phyloP scores from a whole-genome alignment of 1,139 yeast species.

The Hyphopichia khmerensis region DNA sequence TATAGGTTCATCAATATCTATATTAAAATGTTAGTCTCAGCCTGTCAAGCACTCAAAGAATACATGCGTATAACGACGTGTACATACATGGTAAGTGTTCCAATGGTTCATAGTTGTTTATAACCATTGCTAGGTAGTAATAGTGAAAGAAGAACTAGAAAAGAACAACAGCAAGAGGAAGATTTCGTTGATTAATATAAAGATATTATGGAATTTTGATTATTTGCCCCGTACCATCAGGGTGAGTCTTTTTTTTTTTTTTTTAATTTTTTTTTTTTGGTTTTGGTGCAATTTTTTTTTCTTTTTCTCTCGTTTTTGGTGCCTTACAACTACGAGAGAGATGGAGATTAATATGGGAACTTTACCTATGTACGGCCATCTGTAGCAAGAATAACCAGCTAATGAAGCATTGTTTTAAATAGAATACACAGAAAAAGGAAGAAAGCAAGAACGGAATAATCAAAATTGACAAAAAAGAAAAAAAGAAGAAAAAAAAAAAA shows the following conservation, averaged over 20 bases:
- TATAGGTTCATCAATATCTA: constrained; percentile 28
- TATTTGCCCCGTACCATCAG: neutral
- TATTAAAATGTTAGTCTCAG: constrained; percentile 14
- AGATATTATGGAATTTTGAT: too few relatives aligned
- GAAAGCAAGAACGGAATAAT: too few relatives aligned
- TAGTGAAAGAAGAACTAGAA: too few relatives aligned
- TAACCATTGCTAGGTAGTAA: constrained; percentile 18
- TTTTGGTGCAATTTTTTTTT: too few relatives aligned
- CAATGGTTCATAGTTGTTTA: constrained; percentile 24
- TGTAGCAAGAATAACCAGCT: too few relatives aligned
- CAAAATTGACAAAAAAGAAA: too few relatives aligned
- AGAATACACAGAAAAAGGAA: too few relatives aligned
- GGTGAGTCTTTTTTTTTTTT: neutral
- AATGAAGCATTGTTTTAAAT: too few relatives aligned
- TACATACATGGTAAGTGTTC: constrained; percentile 35
- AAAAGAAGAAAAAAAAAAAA: neutral
- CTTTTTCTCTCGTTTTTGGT: neutral
- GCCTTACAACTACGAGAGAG: neutral
- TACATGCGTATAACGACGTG: too few relatives aligned
- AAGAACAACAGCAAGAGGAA: too few relatives aligned
- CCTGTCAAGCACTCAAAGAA: too few relatives aligned
- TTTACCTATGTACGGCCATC: neutral
- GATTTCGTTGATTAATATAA: too few relatives aligned
- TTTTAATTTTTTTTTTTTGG: neutral
- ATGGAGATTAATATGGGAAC: neutral